These are phyloP conservation scores for Lachancea nothofagi DNA, from an alignment of 805 yeast genomes.

Conservation along the genomic window DNA sequence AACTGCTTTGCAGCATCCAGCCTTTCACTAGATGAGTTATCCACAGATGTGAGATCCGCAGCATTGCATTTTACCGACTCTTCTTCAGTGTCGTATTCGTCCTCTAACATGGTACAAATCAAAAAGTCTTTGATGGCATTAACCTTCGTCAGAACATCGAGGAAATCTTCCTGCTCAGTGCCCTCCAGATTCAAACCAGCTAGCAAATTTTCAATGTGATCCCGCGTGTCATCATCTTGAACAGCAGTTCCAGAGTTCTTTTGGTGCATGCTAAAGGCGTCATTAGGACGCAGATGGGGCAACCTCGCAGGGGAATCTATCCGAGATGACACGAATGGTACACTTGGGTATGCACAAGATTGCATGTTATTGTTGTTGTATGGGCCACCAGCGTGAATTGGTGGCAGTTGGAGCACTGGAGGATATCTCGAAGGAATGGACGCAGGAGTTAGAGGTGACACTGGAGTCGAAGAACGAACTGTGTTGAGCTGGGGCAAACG, in stretches of 20 bases:
- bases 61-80: not conserved
- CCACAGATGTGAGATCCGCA: not conserved
- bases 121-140: slow-evolving; percentile 27
- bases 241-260: slow-evolving; percentile 4
- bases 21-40: not conserved
- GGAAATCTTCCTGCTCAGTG: slow-evolving; percentile 11
- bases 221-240: not conserved
- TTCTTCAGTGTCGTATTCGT: slow-evolving; percentile 8
- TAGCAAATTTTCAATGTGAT: not conserved
- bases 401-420: slow-evolving; percentile 10
- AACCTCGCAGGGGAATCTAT: slow-evolving; percentile 4
- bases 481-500: slow-evolving; percentile 7
- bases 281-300: slow-evolving; percentile 1
- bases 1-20: not conserved
- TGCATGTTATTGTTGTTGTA: not conserved
- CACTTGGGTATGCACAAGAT: slow-evolving; percentile 3
- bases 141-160: slow-evolving; percentile 18
- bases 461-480: slow-evolving; percentile 2
- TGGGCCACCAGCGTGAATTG: slow-evolving; percentile 4
- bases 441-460: slow-evolving; percentile 3
- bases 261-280: slow-evolving; percentile 11
- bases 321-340: slow-evolving; percentile 6
- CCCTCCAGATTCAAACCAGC: slow-evolving; percentile 1
- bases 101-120: slow-evolving; percentile 28
- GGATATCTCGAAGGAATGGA: slow-evolving; percentile 8